These are phyloP conservation scores for Cyberlindnera samutprakarnensis DNA, from an alignment of 805 yeast species.

Conservation along the genomic window DNA sequence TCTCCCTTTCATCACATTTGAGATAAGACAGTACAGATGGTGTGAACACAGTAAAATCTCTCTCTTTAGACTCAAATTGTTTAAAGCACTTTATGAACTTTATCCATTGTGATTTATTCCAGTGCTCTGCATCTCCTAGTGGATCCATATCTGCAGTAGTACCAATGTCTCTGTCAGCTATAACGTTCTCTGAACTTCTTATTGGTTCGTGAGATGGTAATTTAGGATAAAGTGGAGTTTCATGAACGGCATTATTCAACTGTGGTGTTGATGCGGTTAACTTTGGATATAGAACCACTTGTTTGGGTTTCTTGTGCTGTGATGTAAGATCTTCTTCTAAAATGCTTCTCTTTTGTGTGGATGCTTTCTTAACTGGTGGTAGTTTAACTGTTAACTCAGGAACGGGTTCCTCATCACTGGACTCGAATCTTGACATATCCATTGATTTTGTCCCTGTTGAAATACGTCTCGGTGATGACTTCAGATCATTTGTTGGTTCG, in stretches of 20 bases:
- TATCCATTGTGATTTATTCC: constrained; percentile 16
- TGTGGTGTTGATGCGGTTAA: no score
- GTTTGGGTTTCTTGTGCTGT: background rate
- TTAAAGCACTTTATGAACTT: constrained; percentile 9
- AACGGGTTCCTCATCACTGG: constrained; percentile 20
- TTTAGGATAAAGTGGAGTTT: no score
- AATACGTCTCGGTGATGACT: background rate
- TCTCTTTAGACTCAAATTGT: constrained; percentile 1
- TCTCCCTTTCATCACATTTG: constrained; percentile 16
- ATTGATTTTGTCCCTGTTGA: background rate
- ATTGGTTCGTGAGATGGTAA: no score
- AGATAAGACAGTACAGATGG: constrained; percentile 7
- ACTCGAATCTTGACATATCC: constrained; percentile 12
- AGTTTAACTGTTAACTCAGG: constrained; percentile 17
- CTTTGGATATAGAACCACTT: no score
- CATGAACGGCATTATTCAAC: no score
- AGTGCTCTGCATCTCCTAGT: constrained; percentile 8
- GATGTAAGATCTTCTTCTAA: background rate
- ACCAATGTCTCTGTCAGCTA: no score
- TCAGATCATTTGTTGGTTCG: background rate
- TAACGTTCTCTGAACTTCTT: no score
- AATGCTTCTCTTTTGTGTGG: no score
- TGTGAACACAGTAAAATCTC: constrained; percentile 12
- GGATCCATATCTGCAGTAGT: background rate
- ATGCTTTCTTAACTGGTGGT: background rate